A percentile compares a stretch with the other conserved stretches of the same genome.
phyloP scores from a whole-genome alignment of 192 early-diverging fungal species.

The Umbelopsis sp. region DNA sequence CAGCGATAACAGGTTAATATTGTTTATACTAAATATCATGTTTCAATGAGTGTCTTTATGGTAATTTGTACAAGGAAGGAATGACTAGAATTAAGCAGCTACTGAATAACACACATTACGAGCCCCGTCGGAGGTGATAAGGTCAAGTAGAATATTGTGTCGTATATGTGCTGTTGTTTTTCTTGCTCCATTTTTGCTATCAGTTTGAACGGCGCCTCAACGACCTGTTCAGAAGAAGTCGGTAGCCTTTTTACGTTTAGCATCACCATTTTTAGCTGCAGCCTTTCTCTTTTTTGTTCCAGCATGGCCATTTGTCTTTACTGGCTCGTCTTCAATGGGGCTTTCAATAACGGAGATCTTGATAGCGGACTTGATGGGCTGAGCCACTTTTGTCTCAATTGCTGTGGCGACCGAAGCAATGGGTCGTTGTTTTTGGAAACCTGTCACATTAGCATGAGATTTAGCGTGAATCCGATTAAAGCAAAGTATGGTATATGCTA shows the following conservation, averaged over 20 bases:
- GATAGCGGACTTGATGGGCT: constrained; percentile 4
- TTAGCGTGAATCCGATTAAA: background rate
- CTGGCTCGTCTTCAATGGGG: background rate
- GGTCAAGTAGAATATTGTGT: no score
- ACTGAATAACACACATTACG: no score
- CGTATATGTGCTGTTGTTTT: no score
- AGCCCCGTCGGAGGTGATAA: no score
- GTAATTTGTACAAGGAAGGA: background rate
- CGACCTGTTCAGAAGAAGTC: background rate
- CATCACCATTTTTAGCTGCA: background rate
- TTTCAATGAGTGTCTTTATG: background rate
- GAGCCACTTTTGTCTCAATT: background rate
- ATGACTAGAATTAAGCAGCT: no score
- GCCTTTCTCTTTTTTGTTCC: background rate
- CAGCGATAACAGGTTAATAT: no score
- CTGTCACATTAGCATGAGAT: background rate
- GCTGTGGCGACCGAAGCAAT: background rate
- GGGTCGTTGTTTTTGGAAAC: constrained; percentile 7
- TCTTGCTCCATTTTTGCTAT: no score
- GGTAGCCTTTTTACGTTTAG: constrained; percentile 12
- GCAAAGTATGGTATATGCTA: background rate
- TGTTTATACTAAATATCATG: no score
- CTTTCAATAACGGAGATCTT: background rate
- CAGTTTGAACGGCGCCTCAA: no score
- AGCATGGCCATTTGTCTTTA: background rate